These are phyloP conservation scores for Russula sp. DNA, from an alignment of 768 basidiomycete species.

Conservation along the genomic window DNA sequence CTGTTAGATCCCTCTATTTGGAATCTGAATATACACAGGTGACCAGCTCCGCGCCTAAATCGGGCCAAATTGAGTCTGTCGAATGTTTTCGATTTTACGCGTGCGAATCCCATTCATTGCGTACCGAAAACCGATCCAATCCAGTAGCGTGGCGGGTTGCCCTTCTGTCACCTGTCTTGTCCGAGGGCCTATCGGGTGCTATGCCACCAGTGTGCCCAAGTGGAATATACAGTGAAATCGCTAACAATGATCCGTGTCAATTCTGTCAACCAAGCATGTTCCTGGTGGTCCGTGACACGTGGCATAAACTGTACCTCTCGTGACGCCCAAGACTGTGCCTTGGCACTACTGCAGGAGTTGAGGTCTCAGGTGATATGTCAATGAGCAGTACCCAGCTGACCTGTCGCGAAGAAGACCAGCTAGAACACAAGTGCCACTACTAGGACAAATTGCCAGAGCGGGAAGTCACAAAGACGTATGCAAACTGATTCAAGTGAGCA, in stretches of 20 bases:
- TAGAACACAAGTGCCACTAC: background rate
- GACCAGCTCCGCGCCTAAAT: background rate
- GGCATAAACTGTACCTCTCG: background rate
- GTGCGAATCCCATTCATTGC: slow-evolving; percentile 8
- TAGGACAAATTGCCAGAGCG: too few relatives aligned
- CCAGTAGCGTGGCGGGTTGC: background rate
- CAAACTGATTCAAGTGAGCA: too few relatives aligned
- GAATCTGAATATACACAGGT: background rate
- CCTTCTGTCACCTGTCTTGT: background rate
- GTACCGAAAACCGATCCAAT: background rate
- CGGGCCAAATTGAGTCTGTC: background rate
- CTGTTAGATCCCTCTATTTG: background rate
- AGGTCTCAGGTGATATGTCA: too few relatives aligned
- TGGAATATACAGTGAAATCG: background rate
- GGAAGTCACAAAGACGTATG: too few relatives aligned
- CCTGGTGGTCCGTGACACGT: background rate
- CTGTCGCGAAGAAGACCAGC: background rate
- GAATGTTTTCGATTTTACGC: background rate
- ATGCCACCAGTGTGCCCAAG: background rate
- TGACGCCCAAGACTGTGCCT: background rate
- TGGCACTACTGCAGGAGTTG: background rate
- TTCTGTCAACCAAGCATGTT: background rate
- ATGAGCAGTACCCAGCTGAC: too few relatives aligned
- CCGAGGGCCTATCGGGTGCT: background rate
- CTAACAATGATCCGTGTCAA: background rate